Evolutionary conservation across 345 rosid genomes (phyloP), one percentile per base, ranked within the genome.

Genomic region (Moricandia moricandioides): DNA sequence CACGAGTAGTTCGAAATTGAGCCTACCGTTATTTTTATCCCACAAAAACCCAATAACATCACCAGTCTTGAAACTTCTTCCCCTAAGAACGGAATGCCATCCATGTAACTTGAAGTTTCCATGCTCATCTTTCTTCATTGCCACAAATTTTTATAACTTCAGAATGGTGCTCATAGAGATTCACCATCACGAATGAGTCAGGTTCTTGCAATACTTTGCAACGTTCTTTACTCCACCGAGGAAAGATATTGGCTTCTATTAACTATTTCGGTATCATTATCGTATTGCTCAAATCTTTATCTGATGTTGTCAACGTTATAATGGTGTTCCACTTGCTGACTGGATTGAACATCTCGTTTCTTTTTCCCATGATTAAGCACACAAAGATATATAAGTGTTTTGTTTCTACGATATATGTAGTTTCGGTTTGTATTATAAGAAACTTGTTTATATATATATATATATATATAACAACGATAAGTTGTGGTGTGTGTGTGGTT

Each of bases 251-350:
- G 37, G 62, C 35, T 58, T 58, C 62, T 29, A 58, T 35, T 13
- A 58, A 29, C 62, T 58, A 37, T 58, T 58, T 58, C 1, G 56
- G 56, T 10, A 69, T 4, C 31, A 30, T 68, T 55, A 69, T 56
- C 4, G 54, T 14, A 26, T 37, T 5, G 59, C 54, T 49, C 43
- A 3, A n/a, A 21, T 13, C 10, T 56, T 34, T 57, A n/a, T 56
- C 37, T 24, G 54, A 69, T 69, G 33, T n/a, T 56, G 13, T 26
- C 17, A 69, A 56, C 4, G 64, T 69, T 69, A 69, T n/a, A 6
- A 57, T 4, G 5, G 56, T 69, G 54, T 57, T 55, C 64, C 26
- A 16, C 10, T 8, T 2, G 10, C 52, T 47, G 52, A 47, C 52
- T 47, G 52, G 52, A 47, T 47, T 47, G 8, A 47, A 39, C 13